Conservation (phyloP, 352 stramenopile genomes). For the Phytopythium ostracodes region DNA sequence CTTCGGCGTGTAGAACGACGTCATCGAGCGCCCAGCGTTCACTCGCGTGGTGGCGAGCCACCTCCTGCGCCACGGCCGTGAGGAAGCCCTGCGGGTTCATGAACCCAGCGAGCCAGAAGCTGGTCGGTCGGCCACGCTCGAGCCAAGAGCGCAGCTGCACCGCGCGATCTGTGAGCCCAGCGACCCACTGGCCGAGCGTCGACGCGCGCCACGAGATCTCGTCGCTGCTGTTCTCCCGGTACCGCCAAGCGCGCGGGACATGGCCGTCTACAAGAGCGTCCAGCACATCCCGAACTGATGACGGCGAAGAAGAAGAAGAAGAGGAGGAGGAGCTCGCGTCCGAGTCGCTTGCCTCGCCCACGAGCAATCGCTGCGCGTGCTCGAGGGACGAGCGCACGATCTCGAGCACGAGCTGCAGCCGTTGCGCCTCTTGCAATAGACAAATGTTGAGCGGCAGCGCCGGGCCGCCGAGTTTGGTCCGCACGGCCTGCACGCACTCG, state of each 20-base stretch:
- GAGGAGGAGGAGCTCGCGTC: conserved; percentile 5
- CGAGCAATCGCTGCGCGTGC: conserved; percentile 51
- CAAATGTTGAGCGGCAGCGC: conserved; percentile 77
- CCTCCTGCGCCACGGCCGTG: conserved; percentile 76
- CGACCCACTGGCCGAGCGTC: conserved; percentile 67
- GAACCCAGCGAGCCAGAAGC: conserved; percentile 77
- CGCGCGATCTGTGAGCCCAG: conserved; percentile 50
- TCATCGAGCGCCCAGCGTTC: conserved; percentile 81
- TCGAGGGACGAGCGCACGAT: conserved; percentile 49
- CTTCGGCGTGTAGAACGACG: conserved; percentile 75
- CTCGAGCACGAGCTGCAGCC: conserved; percentile 49
- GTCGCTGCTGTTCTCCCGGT: conserved; percentile 26
- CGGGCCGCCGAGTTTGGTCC: conserved; percentile 56
- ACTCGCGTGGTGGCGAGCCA: conserved; percentile 56
- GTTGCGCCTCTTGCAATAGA: conserved; percentile 67
- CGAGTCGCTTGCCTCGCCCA: conserved; percentile 57
- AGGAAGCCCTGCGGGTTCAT: conserved; percentile 75
- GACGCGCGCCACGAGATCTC: conserved; percentile 72
- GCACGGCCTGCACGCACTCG: conserved; percentile 36
- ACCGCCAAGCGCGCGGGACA: conserved; percentile 52
- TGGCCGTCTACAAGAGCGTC: conserved; percentile 72
- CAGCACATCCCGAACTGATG: conserved; percentile 45
- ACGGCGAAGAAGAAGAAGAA: background rate
- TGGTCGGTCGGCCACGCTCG: conserved; percentile 50
- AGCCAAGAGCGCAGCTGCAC: conserved; percentile 62